Conservation (phyloP, 2,329 filamentous ascomycete genomes). For the Aspergillus sp. region DNA sequence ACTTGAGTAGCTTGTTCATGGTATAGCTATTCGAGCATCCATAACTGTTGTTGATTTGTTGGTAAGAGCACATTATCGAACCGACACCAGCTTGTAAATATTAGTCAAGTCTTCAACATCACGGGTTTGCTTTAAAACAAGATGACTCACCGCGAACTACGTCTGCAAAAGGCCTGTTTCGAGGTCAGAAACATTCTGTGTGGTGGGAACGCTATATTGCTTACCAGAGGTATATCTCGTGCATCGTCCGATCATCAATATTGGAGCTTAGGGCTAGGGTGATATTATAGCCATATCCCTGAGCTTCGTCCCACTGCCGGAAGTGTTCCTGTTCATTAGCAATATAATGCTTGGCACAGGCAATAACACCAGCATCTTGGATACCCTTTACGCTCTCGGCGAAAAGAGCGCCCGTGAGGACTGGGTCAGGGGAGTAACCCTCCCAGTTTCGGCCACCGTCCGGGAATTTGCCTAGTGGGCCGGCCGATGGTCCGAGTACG, state of each 20-base stretch:
- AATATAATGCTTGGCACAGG: slow-evolving; percentile 70
- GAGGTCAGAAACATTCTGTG: slow-evolving; percentile 2
- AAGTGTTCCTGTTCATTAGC: slow-evolving; percentile 66
- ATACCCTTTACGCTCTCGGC: slow-evolving; percentile 68
- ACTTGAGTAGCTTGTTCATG: slow-evolving; percentile 56
- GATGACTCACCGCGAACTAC: slow-evolving; percentile 44
- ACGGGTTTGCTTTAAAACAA: too few species aligned
- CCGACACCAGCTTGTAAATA: slow-evolving; percentile 46
- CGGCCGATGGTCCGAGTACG: slow-evolving; percentile 67
- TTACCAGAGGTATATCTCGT: slow-evolving; percentile 54
- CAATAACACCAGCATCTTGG: slow-evolving; percentile 71
- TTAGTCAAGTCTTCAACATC: not conserved
- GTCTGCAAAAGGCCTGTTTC: slow-evolving; percentile 54
- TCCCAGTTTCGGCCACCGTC: slow-evolving; percentile 63
- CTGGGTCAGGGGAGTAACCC: slow-evolving; percentile 61
- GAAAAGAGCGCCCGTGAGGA: slow-evolving; percentile 62
- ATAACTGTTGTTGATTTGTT: slow-evolving; percentile 61
- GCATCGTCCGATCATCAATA: slow-evolving; percentile 54
- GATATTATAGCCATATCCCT: slow-evolving; percentile 53
- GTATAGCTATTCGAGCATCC: slow-evolving; percentile 55
- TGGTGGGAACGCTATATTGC: slow-evolving; percentile 1
- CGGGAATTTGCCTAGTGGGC: slow-evolving; percentile 59
- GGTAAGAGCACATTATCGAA: slow-evolving; percentile 64
- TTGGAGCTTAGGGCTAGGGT: slow-evolving; percentile 53
- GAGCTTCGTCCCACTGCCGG: slow-evolving; percentile 53